A percentile compares a stretch with the other conserved stretches of the same genome.
These are phyloP conservation scores for Colletotrichum liriopes DNA, from an alignment of 2,329 filamentous ascomycete species.

Conservation along the genomic window DNA sequence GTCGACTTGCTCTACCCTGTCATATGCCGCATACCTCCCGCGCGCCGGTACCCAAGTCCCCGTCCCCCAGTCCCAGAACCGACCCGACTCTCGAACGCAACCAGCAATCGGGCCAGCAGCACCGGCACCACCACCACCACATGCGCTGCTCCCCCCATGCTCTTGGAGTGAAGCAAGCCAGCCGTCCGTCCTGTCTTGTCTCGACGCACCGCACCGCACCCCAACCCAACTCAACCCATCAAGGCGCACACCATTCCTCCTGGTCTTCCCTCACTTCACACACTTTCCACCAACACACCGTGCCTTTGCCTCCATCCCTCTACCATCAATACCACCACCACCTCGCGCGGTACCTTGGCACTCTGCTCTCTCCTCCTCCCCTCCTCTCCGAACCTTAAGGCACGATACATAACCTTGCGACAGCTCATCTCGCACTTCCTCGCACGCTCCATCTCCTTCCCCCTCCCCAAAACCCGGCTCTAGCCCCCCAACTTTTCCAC, in stretches of 20 bases:
- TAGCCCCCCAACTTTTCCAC: conserved; percentile 33
- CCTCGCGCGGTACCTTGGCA: conserved; percentile 34
- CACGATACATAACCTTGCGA: conserved; percentile 45
- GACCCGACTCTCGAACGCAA: conserved; percentile 40
- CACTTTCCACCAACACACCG: conserved; percentile 43
- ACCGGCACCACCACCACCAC: conserved; percentile 24
- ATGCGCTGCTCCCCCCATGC: conserved; percentile 32
- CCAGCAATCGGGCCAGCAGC: conserved; percentile 29
- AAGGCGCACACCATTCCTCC: conserved; percentile 40
- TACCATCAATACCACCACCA: conserved; percentile 26
- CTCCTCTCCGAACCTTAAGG: conserved; percentile 37
- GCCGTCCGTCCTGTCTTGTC: conserved; percentile 37
- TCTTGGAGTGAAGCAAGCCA: conserved; percentile 25
- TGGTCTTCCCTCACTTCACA: conserved; percentile 34
- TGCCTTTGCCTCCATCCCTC: conserved; percentile 30
- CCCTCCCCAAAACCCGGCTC: conserved; percentile 29
- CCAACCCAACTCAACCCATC: conserved; percentile 39
- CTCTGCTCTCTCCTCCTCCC: conserved; percentile 22
- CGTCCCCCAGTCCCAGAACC: conserved; percentile 26
- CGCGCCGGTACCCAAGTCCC: conserved; percentile 34
- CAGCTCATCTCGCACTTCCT: conserved; percentile 37
- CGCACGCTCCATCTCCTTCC: conserved; percentile 21
- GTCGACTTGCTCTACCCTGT: conserved; percentile 41
- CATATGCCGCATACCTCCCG: conserved; percentile 38
- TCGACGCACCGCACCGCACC: conserved; percentile 40